A percentile compares a stretch with the other conserved stretches of the same genome.
phyloP scores from a whole-genome alignment of 2,329 filamentous ascomycete genomes.

The Clonostachys rosea region DNA sequence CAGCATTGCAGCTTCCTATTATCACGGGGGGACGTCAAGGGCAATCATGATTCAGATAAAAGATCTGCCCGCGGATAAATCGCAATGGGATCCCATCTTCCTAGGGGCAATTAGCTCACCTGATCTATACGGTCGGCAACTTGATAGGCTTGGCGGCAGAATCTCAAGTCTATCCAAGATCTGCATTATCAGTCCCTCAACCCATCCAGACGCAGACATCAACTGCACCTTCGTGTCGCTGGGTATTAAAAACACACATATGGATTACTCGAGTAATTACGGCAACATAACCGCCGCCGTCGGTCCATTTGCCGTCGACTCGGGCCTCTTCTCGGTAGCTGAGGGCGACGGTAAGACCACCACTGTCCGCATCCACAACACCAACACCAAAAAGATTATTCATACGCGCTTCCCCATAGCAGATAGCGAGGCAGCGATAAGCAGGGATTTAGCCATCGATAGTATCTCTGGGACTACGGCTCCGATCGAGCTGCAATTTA shows the following conservation, averaged over 20 bases:
- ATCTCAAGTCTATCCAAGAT: slow-evolving; percentile 64
- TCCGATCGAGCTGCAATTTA: slow-evolving; percentile 51
- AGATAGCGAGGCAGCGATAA: neutral
- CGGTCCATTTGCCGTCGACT: slow-evolving; percentile 43
- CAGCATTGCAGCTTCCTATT: slow-evolving; percentile 49
- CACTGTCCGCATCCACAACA: slow-evolving; percentile 42
- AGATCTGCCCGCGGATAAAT: neutral
- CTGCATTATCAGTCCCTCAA: slow-evolving; percentile 50
- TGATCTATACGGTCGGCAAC: slow-evolving; percentile 61
- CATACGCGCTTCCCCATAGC: slow-evolving; percentile 24
- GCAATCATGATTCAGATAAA: slow-evolving; percentile 42
- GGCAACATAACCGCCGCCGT: slow-evolving; percentile 68
- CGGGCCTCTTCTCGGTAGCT: slow-evolving; percentile 15
- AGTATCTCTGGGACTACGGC: slow-evolving; percentile 54
- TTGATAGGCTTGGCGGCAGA: slow-evolving; percentile 65
- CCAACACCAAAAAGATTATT: slow-evolving; percentile 67
- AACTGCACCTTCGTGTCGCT: slow-evolving; percentile 71
- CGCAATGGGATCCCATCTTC: neutral
- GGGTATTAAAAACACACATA: slow-evolving; percentile 52
- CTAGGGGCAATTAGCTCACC: slow-evolving; percentile 54
- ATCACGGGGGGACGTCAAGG: slow-evolving; percentile 60
- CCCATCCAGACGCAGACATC: slow-evolving; percentile 43
- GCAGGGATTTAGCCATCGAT: slow-evolving; percentile 54
- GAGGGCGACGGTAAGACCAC: slow-evolving; percentile 18
- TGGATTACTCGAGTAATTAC: slow-evolving; percentile 68